Base-by-base conservation (phyloP, 2,329 filamentous ascomycete species). In the Colletotrichum ledebouriae region DNA sequence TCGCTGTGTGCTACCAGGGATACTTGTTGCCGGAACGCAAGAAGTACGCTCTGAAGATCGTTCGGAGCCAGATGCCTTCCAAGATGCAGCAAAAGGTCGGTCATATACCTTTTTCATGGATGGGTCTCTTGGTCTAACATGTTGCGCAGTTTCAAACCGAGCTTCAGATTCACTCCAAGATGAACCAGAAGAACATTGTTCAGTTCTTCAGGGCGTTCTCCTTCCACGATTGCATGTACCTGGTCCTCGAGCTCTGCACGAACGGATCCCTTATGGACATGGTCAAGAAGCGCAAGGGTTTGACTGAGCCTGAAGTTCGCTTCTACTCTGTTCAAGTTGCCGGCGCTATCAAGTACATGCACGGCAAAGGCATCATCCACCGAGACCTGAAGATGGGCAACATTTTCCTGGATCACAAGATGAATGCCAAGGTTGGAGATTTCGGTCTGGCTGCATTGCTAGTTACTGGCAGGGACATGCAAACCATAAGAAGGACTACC, bases 341-440 rank as follows among this genome's bases (percentile, higher is more conserved):
- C 72, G 96, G 96, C 41, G 96, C 96, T 42, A 95, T 99, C 80
- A 98, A 98, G 80, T 99, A 99, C 77, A 92, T 99, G 84, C 97
- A 99, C 79, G 90, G 90, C 75, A 92, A 97, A 77, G 96, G 95
- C 72, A 97, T 99, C 70, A 97, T 98, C 57, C 96, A 99, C 80
- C 90, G 96, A 57, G 96, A 99, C 79, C 81, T 99, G 73, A 99
- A 99, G 81, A 98, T 98, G 85, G 97, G 96, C 56, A 99, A 99
- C 78, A 91, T 99, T 73, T 99, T 99, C 75, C 85, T 99, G 59
- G 96, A 99, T 78, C 89, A 89, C 61, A 86, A 94, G 73, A 98
- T 99, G 95, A 97, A 99, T 76, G 91, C 97, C 74, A 99, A 99
- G 78, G 94, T 99, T 74, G 96, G 96, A 50, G 96, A 99, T 78